Evolutionary conservation across 331 rosid genomes (phyloP).

Genomic region (Prunus yedoensis): DNA sequence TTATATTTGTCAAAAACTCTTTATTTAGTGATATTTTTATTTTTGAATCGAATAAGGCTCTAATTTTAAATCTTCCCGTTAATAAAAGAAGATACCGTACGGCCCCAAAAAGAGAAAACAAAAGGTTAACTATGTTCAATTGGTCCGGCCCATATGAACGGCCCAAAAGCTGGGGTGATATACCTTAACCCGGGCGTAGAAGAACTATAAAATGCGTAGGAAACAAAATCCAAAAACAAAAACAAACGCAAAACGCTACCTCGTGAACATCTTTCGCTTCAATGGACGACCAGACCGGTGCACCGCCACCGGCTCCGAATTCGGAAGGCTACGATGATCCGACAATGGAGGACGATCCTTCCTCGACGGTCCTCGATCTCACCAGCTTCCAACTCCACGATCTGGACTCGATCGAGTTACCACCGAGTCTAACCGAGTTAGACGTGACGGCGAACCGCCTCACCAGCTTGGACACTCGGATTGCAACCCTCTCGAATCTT

Average conservation of each 20-base stretch:
- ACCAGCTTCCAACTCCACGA: conserved; percentile 86
- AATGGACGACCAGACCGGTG: conserved; percentile 39
- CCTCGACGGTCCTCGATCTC: conserved; percentile 73
- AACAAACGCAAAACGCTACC: not conserved
- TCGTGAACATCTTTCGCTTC: not conserved
- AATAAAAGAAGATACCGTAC: too few species aligned
- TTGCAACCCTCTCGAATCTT: conserved; percentile 57
- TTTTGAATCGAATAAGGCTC: too few species aligned
- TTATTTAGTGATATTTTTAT: too few species aligned
- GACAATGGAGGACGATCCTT: conserved; percentile 35
- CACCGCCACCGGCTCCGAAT: conserved; percentile 22
- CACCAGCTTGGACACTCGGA: conserved; percentile 74
- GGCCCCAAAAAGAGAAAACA: too few species aligned
- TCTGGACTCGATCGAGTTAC: conserved; percentile 71
- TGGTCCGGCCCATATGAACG: not conserved
- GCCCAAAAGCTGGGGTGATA: not conserved
- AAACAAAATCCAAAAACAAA: not conserved
- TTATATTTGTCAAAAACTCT: too few species aligned
- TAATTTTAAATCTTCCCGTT: too few species aligned
- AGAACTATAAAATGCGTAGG: not conserved
- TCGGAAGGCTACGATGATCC: conserved; percentile 26
- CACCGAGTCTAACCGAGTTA: conserved; percentile 64
- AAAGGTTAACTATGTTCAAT: not conserved
- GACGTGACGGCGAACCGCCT: conserved; percentile 91
- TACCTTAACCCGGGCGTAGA: not conserved